phyloP scores from a whole-genome alignment of 2,329 filamentous ascomycete genomes.

The Fusarium verrucosum region DNA sequence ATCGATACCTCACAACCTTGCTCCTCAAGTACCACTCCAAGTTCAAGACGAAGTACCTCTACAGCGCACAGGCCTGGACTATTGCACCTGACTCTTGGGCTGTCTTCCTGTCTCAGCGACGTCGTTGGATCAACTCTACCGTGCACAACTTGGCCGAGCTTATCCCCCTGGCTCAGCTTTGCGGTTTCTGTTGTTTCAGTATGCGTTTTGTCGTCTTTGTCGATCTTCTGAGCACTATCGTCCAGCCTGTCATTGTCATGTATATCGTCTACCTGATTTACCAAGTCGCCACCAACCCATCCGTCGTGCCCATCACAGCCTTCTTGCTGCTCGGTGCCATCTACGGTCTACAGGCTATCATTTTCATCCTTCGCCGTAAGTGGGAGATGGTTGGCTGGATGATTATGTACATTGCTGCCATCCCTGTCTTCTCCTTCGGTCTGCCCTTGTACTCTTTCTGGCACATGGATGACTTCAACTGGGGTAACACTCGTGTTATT shows the following conservation, averaged over 20 bases:
- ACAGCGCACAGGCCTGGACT: slow-evolving; percentile 92
- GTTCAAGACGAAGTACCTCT: slow-evolving; percentile 99
- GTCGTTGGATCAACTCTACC: slow-evolving; percentile 99
- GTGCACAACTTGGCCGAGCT: slow-evolving; percentile 98
- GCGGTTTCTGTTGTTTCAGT: slow-evolving; percentile 99
- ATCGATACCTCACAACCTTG: slow-evolving; percentile 95
- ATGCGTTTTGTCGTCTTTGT: slow-evolving; percentile 99
- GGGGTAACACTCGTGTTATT: slow-evolving; percentile 98
- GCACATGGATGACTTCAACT: slow-evolving; percentile 99
- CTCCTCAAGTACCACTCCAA: slow-evolving; percentile 90
- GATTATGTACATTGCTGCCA: slow-evolving; percentile 91
- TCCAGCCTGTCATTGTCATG: slow-evolving; percentile 89
- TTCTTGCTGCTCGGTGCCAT: slow-evolving; percentile 94
- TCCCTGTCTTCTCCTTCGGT: slow-evolving; percentile 90
- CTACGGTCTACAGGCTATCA: slow-evolving; percentile 95
- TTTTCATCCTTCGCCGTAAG: slow-evolving; percentile 95
- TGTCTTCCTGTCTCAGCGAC: slow-evolving; percentile 97
- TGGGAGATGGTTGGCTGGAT: slow-evolving; percentile 99
- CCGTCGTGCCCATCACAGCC: slow-evolving; percentile 79
- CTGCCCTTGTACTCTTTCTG: slow-evolving; percentile 96
- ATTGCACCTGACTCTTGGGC: slow-evolving; percentile 94
- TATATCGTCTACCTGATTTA: slow-evolving; percentile 93
- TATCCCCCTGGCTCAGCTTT: slow-evolving; percentile 91
- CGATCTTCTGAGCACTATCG: slow-evolving; percentile 88
- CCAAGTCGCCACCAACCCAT: slow-evolving; percentile 68